A percentile compares a stretch with the other conserved stretches of the same genome.
Conservation (phyloP, 2,329 filamentous ascomycete species). For the Claviceps sp. region DNA sequence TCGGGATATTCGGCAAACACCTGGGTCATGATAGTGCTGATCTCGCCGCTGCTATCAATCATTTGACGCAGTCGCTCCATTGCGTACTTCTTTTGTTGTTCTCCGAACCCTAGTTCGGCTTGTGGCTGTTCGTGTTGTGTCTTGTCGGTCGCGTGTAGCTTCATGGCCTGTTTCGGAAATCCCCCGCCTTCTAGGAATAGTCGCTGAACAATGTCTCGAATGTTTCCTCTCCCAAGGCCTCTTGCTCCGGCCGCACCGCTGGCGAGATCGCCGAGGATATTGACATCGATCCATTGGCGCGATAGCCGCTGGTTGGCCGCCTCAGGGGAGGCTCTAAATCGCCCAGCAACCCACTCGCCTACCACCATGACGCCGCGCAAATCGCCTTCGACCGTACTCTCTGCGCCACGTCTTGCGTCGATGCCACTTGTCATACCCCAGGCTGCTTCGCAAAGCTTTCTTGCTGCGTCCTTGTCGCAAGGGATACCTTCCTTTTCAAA, state of each 20-base stretch:
- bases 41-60: constrained; percentile 66
- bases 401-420: constrained; percentile 53
- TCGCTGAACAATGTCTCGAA: constrained; percentile 63
- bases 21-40: constrained; percentile 66
- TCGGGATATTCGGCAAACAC: constrained; percentile 78
- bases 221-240: constrained; percentile 57
- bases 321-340: constrained; percentile 40
- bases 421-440: constrained; percentile 68
- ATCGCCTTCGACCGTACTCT: constrained; percentile 57
- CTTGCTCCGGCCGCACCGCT: constrained; percentile 60
- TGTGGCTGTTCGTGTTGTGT: constrained; percentile 40
- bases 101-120: constrained; percentile 54
- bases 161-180: constrained; percentile 47
- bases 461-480: constrained; percentile 78
- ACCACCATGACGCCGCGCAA: constrained; percentile 76
- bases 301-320: constrained; percentile 40
- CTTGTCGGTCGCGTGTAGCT: constrained; percentile 28
- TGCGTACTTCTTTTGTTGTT: constrained; percentile 57
- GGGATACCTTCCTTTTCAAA: constrained; percentile 83
- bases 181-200: constrained; percentile 69
- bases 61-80: constrained; percentile 63
- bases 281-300: constrained; percentile 61
- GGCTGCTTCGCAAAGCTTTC: constrained; percentile 69
- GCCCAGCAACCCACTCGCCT: constrained; percentile 72
- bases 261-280: constrained; percentile 53